Evolutionary conservation across 2,329 filamentous ascomycete species (phyloP).

Genomic region (Emergomyces orientalis): DNA sequence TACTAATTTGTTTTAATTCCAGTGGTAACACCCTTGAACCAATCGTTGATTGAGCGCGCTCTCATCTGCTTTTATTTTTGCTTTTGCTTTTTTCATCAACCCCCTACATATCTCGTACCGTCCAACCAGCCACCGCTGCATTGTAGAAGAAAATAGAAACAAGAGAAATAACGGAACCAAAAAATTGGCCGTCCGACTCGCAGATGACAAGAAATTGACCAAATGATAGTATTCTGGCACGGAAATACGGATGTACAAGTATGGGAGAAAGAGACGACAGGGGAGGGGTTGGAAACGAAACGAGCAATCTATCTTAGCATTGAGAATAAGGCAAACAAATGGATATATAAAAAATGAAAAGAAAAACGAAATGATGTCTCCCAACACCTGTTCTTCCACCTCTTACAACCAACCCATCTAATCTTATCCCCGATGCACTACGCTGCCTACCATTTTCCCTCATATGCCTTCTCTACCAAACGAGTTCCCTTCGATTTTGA

Average conservation of each 20-base stretch:
- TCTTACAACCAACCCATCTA: neutral
- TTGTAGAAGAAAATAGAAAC: neutral
- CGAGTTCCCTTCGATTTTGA: neutral
- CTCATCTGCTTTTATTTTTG: neutral
- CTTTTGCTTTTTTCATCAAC: neutral
- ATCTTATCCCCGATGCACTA: neutral
- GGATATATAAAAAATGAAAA: no score
- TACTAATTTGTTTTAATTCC: neutral
- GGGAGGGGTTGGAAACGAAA: neutral
- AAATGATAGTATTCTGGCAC: neutral
- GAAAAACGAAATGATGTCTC: neutral
- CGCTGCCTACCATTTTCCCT: neutral
- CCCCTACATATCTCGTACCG: neutral
- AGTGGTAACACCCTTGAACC: slow-evolving; percentile 43
- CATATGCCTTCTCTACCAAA: neutral
- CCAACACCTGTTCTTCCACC: neutral
- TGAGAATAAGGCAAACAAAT: neutral
- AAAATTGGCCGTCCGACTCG: neutral
- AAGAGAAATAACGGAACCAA: neutral
- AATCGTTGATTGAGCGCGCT: slow-evolving; percentile 29
- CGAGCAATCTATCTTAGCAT: neutral
- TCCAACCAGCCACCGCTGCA: neutral
- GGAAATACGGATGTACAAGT: neutral
- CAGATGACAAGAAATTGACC: neutral
- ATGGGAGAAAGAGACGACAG: neutral